These are phyloP conservation scores for Rhodocollybia butyracea DNA, from an alignment of 768 basidiomycete genomes.

Conservation along the genomic window DNA sequence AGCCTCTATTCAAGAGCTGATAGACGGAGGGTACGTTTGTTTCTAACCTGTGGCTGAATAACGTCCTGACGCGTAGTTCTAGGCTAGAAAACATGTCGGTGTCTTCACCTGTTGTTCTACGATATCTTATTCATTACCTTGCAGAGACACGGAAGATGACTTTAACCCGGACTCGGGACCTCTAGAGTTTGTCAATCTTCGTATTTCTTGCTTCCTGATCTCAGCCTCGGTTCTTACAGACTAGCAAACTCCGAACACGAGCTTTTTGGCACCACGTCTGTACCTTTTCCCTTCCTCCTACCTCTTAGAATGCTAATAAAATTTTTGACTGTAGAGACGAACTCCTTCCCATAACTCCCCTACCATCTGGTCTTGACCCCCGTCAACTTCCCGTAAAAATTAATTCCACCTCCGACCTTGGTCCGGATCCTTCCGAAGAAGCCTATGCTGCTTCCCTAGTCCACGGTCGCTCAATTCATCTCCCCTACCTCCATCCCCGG, in stretches of 20 bases:
- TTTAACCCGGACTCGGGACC: background rate
- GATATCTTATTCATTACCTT: too few species aligned
- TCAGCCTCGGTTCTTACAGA: background rate
- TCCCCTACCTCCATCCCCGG: slow-evolving; percentile 53
- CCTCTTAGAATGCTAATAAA: too few species aligned
- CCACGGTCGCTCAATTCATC: slow-evolving; percentile 57
- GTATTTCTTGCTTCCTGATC: too few species aligned
- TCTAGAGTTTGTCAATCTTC: background rate
- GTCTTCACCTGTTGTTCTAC: background rate
- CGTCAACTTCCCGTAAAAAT: slow-evolving; percentile 14
- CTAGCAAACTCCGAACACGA: background rate
- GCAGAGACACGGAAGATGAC: background rate
- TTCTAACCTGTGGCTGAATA: background rate
- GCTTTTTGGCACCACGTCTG: background rate
- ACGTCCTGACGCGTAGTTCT: background rate
- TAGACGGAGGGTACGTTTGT: slow-evolving; percentile 3
- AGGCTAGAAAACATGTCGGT: background rate
- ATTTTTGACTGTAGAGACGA: background rate
- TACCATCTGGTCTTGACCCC: slow-evolving; percentile 13
- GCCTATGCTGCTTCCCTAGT: slow-evolving; percentile 54
- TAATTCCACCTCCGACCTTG: slow-evolving; percentile 13
- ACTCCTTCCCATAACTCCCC: background rate
- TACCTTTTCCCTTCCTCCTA: background rate
- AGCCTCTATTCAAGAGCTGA: background rate
- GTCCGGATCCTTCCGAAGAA: slow-evolving; percentile 33